These are phyloP conservation scores for Salix viminalis DNA, from an alignment of 345 rosid genomes.

Conservation along the genomic window DNA sequence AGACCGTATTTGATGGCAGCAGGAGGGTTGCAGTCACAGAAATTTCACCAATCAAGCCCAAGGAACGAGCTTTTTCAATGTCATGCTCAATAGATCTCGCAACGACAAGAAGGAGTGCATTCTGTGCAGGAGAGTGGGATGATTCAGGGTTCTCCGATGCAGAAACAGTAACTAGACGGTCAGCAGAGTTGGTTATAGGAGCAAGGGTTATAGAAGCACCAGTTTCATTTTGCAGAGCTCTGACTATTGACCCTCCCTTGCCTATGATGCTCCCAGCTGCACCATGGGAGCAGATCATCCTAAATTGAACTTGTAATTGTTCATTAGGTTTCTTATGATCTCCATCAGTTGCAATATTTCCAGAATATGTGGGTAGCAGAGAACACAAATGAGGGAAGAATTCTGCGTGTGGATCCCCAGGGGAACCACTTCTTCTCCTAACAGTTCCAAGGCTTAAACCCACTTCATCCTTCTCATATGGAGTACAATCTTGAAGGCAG, in stretches of 20 bases:
- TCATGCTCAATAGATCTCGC: conserved; percentile 52
- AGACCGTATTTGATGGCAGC: conserved; percentile 30
- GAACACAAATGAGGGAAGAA: conserved; percentile 50
- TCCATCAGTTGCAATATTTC: conserved; percentile 19
- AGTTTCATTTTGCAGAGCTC: conserved; percentile 50
- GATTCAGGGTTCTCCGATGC: conserved; percentile 41
- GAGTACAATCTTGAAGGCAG: conserved; percentile 39
- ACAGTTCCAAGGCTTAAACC: conserved; percentile 16
- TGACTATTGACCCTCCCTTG: conserved; percentile 46
- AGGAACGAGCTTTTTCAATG: conserved; percentile 33
- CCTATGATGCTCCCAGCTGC: conserved; percentile 72
- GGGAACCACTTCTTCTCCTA: conserved; percentile 21
- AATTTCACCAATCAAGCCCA: conserved; percentile 24
- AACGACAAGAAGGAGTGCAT: conserved; percentile 49
- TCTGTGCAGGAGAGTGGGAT: conserved; percentile 56
- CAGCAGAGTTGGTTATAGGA: not conserved
- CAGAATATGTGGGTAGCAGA: conserved; percentile 20
- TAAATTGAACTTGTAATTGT: conserved; percentile 39
- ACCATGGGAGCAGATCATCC: conserved; percentile 43
- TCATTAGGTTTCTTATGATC: conserved; percentile 17
- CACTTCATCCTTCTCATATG: conserved; percentile 17
- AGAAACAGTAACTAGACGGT: conserved; percentile 10
- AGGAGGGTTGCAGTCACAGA: conserved; percentile 51
- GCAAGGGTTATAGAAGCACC: conserved; percentile 56
- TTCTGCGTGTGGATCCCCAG: conserved; percentile 40